Conservation (phyloP, 805 yeast species). For the Nakazawaea laoshanensis region DNA sequence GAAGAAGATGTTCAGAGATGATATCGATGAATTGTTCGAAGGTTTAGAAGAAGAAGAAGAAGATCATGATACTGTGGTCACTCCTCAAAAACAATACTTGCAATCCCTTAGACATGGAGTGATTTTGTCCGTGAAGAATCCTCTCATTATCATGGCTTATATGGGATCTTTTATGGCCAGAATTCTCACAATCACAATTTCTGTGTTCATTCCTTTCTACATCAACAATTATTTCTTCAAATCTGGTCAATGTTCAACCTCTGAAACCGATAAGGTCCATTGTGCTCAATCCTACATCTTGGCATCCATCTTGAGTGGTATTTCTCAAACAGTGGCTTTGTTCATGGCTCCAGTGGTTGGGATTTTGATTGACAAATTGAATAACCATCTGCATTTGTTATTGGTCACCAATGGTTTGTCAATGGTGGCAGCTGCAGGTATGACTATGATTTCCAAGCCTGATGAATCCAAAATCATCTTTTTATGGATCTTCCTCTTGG, state of each 20-base stretch:
- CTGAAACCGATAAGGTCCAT: conserved; percentile 24
- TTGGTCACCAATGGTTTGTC: conserved; percentile 34
- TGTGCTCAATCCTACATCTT: conserved; percentile 59
- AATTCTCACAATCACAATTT: conserved; percentile 47
- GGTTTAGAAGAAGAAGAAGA: conserved; percentile 22
- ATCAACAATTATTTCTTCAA: conserved; percentile 48
- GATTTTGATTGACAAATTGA: conserved; percentile 36
- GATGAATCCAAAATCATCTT: conserved; percentile 23
- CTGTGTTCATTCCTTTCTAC: conserved; percentile 56
- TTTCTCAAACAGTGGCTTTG: conserved; percentile 49
- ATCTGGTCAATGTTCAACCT: conserved; percentile 38
- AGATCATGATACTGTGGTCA: conserved; percentile 11
- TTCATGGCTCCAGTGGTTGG: conserved; percentile 63
- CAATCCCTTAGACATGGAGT: conserved; percentile 39
- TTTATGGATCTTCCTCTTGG: conserved; percentile 39
- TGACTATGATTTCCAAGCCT: conserved; percentile 25
- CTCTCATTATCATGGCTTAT: conserved; percentile 46
- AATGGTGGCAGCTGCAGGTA: conserved; percentile 30
- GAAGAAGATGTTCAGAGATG: conserved; percentile 20
- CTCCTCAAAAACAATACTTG: conserved; percentile 23
- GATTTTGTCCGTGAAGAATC: conserved; percentile 33
- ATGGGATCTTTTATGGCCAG: conserved; percentile 57
- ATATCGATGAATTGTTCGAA: conserved; percentile 23
- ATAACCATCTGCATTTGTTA: conserved; percentile 22
- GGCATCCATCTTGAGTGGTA: conserved; percentile 63